Percentiles rank a stretch among this genome's conserved stretches.
These are phyloP conservation scores for Solanum gracilifrons DNA, from an alignment of 257 asterid species.

Conservation along the genomic window DNA sequence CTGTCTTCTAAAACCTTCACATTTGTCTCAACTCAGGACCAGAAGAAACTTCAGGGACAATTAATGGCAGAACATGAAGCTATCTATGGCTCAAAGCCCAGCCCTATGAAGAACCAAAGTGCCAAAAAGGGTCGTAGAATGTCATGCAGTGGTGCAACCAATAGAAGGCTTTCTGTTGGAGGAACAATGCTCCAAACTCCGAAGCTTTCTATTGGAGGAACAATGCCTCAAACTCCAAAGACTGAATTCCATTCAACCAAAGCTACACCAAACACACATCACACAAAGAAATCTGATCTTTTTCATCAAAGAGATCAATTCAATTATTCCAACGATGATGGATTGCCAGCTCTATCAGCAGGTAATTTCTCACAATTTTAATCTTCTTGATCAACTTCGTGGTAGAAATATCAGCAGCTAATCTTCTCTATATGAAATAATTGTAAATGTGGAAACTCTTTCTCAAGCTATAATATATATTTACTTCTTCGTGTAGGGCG, in stretches of 20 bases:
- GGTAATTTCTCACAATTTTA: constrained; percentile 30
- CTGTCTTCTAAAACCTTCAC: background rate
- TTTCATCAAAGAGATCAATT: constrained; percentile 11
- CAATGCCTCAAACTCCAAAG: constrained; percentile 4
- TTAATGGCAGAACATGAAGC: constrained; percentile 41
- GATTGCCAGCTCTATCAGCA: constrained; percentile 39
- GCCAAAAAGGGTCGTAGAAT: constrained; percentile 24
- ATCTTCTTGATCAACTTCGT: background rate
- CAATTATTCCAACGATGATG: constrained; percentile 32
- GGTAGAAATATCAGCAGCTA: background rate
- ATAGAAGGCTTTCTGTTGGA: constrained; percentile 28
- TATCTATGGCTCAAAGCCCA: constrained; percentile 37
- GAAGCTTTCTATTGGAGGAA: background rate
- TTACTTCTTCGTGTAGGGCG: constrained; percentile 45
- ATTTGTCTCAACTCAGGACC: constrained; percentile 45
- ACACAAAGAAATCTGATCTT: constrained; percentile 22
- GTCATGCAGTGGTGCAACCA: constrained; percentile 25
- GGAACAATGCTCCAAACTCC: constrained; percentile 16
- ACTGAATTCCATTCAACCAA: constrained; percentile 22
- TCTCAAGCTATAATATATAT: background rate
- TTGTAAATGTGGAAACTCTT: background rate
- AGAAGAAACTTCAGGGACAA: constrained; percentile 45
- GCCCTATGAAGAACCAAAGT: constrained; percentile 35
- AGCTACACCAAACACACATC: constrained; percentile 21
- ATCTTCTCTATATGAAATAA: background rate